Evolutionary conservation across 176 grass and related monocot genomes (phyloP).

Genomic region (Tillandsia fasciculata): DNA sequence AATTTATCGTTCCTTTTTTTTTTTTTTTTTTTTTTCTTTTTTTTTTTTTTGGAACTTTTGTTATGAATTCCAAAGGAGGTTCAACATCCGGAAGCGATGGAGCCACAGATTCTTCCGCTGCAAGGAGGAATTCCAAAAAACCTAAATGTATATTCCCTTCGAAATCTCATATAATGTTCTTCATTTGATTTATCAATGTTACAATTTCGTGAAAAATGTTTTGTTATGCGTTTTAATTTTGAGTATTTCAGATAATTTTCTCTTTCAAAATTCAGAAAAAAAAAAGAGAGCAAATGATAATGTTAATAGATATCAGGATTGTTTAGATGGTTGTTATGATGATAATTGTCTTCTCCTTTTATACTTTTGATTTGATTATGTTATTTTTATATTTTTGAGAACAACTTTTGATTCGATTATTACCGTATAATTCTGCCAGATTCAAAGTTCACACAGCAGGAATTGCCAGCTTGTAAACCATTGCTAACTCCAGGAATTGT

Average conservation of each 20-base stretch:
- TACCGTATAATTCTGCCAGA: slow-evolving; percentile 28
- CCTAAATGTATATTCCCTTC: slow-evolving; percentile 49
- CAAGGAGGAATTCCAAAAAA: slow-evolving; percentile 40
- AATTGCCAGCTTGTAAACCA: slow-evolving; percentile 94
- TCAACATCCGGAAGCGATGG: slow-evolving; percentile 12
- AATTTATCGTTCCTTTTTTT: no score
- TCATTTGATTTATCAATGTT: neutral
- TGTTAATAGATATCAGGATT: no score
- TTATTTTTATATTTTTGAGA: no score
- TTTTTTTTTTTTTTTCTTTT: neutral
- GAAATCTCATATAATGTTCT: neutral
- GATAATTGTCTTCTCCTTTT: no score
- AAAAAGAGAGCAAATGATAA: no score
- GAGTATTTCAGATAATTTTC: no score
- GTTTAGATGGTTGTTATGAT: no score
- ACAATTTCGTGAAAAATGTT: no score
- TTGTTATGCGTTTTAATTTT: no score
- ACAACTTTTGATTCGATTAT: neutral
- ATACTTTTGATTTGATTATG: neutral
- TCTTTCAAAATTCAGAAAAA: no score
- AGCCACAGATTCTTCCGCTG: slow-evolving; percentile 10
- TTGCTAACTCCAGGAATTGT: slow-evolving; percentile 79
- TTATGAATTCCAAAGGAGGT: slow-evolving; percentile 29
- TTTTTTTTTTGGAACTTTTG: neutral
- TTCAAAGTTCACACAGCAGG: slow-evolving; percentile 92